These are phyloP conservation scores for Rehmannia glutinosa DNA, from an alignment of 257 asterid genomes.

Conservation along the genomic window DNA sequence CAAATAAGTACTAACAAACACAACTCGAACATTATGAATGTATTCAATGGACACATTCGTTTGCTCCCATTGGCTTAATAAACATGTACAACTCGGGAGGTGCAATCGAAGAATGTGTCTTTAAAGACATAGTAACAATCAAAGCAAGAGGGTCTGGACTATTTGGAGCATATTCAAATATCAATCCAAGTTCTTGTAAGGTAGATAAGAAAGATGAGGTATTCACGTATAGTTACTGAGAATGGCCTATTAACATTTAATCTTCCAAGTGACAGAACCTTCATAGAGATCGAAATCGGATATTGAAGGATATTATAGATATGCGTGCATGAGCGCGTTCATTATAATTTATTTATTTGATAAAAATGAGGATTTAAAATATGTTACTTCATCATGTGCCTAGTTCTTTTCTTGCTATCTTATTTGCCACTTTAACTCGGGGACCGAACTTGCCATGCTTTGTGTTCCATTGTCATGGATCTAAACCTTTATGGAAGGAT, in stretches of 20 bases:
- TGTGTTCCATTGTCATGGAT: too few species aligned
- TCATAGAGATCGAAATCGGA: constrained; percentile 22
- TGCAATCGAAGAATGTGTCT: constrained; percentile 27
- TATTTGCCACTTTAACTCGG: too few species aligned
- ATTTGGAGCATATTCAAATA: constrained; percentile 56
- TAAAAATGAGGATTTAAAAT: too few species aligned
- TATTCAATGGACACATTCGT: constrained; percentile 11
- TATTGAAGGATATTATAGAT: too few species aligned
- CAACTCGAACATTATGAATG: not conserved
- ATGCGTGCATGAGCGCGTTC: too few species aligned
- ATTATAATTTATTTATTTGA: too few species aligned
- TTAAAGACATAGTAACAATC: constrained; percentile 10
- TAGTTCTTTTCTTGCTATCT: too few species aligned
- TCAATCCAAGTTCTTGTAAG: constrained; percentile 33
- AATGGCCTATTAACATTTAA: constrained; percentile 33
- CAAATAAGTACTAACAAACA: not conserved
- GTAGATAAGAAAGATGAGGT: constrained; percentile 32
- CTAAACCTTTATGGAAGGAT: too few species aligned
- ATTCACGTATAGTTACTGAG: constrained; percentile 27
- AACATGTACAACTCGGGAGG: constrained; percentile 53
- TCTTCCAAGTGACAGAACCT: constrained; percentile 29
- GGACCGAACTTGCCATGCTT: too few species aligned
- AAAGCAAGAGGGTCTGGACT: constrained; percentile 43
- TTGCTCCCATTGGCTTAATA: constrained; percentile 42
- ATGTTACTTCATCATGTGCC: too few species aligned